phyloP scores from a whole-genome alignment of 1,284 basidiomycete genomes.

The Cryptococcus wingfieldii region DNA sequence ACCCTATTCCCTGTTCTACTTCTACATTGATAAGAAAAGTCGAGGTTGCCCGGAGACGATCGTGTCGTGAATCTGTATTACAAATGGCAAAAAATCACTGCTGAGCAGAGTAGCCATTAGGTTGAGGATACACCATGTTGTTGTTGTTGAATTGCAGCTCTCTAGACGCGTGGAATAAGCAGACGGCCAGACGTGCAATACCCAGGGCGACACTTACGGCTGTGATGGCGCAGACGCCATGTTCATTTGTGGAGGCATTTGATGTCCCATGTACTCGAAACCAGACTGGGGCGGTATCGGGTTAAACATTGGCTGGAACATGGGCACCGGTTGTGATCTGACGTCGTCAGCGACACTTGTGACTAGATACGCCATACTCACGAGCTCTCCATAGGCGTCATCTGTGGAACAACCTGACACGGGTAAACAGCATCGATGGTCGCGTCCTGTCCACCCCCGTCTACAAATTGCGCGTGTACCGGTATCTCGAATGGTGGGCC shows the following conservation, averaged over 20 bases:
- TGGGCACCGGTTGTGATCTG: not conserved
- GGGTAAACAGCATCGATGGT: slow-evolving; percentile 30
- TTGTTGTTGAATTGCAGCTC: not conserved
- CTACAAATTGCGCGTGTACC: slow-evolving; percentile 35
- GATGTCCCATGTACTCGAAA: not conserved
- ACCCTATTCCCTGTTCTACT: not conserved
- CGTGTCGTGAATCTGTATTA: too few species aligned
- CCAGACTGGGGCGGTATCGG: not conserved
- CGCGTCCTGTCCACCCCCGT: slow-evolving; percentile 26
- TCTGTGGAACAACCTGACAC: slow-evolving; percentile 27
- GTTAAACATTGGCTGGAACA: not conserved
- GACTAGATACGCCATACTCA: slow-evolving; percentile 1
- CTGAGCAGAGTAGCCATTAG: slow-evolving; percentile 4
- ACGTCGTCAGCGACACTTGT: not conserved
- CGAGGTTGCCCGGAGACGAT: not conserved
- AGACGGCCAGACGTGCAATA: not conserved
- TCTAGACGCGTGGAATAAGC: not conserved
- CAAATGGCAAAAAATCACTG: not conserved
- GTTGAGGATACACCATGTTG: slow-evolving; percentile 10
- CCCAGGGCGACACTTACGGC: not conserved
- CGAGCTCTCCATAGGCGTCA: slow-evolving; percentile 7
- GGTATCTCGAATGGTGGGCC: slow-evolving; percentile 25
- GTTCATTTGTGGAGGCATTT: not conserved
- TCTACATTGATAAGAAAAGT: not conserved
- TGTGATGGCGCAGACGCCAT: not conserved